Conservation (phyloP, 2,329 filamentous ascomycete genomes). For the Ambrosiella xylebori region DNA sequence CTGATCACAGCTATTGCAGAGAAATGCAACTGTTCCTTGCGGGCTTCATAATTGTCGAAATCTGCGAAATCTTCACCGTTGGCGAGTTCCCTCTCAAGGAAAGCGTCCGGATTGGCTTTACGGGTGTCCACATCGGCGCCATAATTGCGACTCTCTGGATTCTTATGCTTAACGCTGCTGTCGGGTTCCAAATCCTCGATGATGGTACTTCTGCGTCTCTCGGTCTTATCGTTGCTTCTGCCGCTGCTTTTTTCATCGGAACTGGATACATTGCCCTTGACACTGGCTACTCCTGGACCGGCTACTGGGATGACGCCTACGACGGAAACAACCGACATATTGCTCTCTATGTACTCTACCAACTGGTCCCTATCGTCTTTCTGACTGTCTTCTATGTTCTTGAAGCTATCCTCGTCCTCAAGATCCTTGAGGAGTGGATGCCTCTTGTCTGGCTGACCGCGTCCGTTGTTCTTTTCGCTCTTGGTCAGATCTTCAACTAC, state of each 20-base stretch:
- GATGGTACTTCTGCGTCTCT: conserved; percentile 80
- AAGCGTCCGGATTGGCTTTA: conserved; percentile 62
- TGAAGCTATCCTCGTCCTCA: conserved; percentile 67
- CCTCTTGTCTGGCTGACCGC: conserved; percentile 78
- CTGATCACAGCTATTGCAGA: conserved; percentile 28
- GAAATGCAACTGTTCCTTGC: conserved; percentile 93
- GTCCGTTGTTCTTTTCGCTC: conserved; percentile 67
- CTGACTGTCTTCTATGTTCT: conserved; percentile 75
- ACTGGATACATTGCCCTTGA: conserved; percentile 93
- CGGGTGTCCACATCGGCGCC: conserved; percentile 74
- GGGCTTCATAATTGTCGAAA: conserved; percentile 69
- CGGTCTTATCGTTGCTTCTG: conserved; percentile 55
- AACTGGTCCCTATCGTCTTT: conserved; percentile 75
- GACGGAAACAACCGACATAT: conserved; percentile 52
- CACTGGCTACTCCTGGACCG: conserved; percentile 74
- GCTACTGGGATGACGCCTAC: conserved; percentile 50
- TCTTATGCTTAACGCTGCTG: conserved; percentile 74
- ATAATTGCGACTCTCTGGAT: conserved; percentile 84
- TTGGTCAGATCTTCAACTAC: conserved; percentile 94
- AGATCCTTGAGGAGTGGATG: conserved; percentile 69
- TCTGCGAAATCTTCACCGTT: conserved; percentile 94
- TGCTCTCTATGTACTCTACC: conserved; percentile 84
- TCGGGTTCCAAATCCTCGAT: conserved; percentile 85
- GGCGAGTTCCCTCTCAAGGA: conserved; percentile 66
- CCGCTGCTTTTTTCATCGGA: conserved; percentile 59